These are phyloP conservation scores for Fusarium camptoceras DNA, from an alignment of 2,329 filamentous ascomycete genomes.

Conservation along the genomic window DNA sequence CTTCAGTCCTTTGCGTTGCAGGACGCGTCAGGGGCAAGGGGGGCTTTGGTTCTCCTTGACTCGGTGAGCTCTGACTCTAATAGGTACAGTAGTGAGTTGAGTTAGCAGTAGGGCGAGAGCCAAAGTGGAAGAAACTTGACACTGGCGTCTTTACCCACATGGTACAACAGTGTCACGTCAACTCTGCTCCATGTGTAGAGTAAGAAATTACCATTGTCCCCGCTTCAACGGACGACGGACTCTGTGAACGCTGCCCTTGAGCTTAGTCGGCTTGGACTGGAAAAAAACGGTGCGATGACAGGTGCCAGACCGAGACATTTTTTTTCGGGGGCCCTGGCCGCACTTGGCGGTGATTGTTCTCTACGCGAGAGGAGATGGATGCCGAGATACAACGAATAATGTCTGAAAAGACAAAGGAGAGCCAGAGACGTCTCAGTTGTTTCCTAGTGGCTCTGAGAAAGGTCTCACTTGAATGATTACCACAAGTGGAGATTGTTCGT, in stretches of 20 bases:
- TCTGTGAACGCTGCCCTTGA: slow-evolving; percentile 17
- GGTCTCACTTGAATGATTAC: slow-evolving; percentile 26
- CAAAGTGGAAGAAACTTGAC: slow-evolving; percentile 7
- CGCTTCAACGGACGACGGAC: slow-evolving; percentile 32
- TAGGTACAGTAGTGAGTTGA: neutral
- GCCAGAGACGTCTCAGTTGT: slow-evolving; percentile 30
- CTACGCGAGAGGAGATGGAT: slow-evolving; percentile 26
- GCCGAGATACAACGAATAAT: slow-evolving; percentile 33
- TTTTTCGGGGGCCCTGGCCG: slow-evolving; percentile 8
- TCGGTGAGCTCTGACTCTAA: slow-evolving; percentile 6
- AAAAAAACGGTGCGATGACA: slow-evolving; percentile 24
- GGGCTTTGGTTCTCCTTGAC: slow-evolving; percentile 4
- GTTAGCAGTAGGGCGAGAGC: neutral
- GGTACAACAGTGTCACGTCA: slow-evolving; percentile 1
- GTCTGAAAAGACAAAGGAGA: slow-evolving; percentile 29
- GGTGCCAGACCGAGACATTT: slow-evolving; percentile 30
- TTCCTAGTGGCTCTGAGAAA: slow-evolving; percentile 16
- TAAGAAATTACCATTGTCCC: slow-evolving; percentile 21
- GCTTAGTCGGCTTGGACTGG: neutral
- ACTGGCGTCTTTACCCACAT: slow-evolving; percentile 14
- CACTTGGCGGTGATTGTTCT: slow-evolving; percentile 4
- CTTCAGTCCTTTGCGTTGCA: slow-evolving; percentile 13
- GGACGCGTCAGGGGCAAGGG: slow-evolving; percentile 22
- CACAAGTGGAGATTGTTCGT: slow-evolving; percentile 19
- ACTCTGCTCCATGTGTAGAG: slow-evolving; percentile 9